phyloP scores from a whole-genome alignment of 2,329 filamentous ascomycete genomes.

The Cercospora sp. region DNA sequence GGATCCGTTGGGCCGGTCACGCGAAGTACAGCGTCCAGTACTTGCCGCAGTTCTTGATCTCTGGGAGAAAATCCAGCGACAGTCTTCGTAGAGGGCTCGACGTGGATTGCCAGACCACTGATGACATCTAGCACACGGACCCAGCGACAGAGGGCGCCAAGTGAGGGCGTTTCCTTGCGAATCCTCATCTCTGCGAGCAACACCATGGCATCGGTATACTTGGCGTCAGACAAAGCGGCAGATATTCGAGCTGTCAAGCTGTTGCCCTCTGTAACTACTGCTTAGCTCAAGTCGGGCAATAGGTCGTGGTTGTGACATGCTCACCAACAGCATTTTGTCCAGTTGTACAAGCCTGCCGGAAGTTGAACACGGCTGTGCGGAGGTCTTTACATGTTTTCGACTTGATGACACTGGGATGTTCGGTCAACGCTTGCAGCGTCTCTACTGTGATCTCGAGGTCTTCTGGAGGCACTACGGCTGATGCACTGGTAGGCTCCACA shows the following conservation, averaged over 20 bases:
- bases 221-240: slow-evolving; percentile 64
- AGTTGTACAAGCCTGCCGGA: slow-evolving; percentile 67
- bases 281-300: not conserved
- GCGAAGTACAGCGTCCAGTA: slow-evolving; percentile 65
- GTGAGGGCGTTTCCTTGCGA: slow-evolving; percentile 63
- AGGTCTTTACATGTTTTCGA: slow-evolving; percentile 67
- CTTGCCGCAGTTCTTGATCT: slow-evolving; percentile 58
- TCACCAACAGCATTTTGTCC: slow-evolving; percentile 55
- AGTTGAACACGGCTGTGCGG: slow-evolving; percentile 66
- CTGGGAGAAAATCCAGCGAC: slow-evolving; percentile 44
- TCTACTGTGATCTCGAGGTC: slow-evolving; percentile 69
- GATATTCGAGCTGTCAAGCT: slow-evolving; percentile 68
- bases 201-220: slow-evolving; percentile 65
- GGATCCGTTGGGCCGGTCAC: slow-evolving; percentile 62
- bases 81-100: slow-evolving; percentile 45
- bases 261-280: slow-evolving; percentile 49
- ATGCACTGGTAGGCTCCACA: slow-evolving; percentile 4
- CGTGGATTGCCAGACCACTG: slow-evolving; percentile 61
- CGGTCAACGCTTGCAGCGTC: slow-evolving; percentile 59
- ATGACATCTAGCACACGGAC: slow-evolving; percentile 70
- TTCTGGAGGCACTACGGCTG: slow-evolving; percentile 42
- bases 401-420: slow-evolving; percentile 65
- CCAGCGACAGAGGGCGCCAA: slow-evolving; percentile 71
- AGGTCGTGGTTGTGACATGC: not conserved
- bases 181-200: slow-evolving; percentile 70